Evolutionary conservation across 768 basidiomycete species (phyloP).

Genomic region (Tricholomella constricta): DNA sequence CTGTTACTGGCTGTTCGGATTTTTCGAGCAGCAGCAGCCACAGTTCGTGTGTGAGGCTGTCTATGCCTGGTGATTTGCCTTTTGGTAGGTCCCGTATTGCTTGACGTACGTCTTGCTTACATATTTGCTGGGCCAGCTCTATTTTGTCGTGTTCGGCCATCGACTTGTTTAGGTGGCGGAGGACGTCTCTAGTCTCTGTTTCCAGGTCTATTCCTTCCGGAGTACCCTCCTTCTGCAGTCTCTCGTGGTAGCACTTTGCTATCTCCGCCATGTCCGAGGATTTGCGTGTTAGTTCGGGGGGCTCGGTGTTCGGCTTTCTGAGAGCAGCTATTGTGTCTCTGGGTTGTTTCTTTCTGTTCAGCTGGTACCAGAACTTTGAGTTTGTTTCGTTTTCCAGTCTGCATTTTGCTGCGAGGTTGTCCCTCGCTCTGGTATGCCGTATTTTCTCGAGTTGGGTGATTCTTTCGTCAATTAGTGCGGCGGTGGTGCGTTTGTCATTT

Average conservation of each 20-base stretch:
- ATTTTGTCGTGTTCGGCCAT: neutral
- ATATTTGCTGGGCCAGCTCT: too few species aligned
- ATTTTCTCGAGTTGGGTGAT: constrained; percentile 2
- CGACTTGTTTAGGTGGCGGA: neutral
- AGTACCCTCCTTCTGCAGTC: constrained; percentile 25
- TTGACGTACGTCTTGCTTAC: constrained; percentile 12
- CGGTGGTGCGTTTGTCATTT: neutral
- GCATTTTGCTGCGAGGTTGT: constrained; percentile 10
- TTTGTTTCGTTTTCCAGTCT: constrained; percentile 16
- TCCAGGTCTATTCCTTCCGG: constrained; percentile 4
- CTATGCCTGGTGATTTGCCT: constrained; percentile 23
- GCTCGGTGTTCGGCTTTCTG: neutral
- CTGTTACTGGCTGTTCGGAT: too few species aligned
- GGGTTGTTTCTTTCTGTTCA: constrained; percentile 6
- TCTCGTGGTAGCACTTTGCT: constrained; percentile 27
- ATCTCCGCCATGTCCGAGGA: constrained; percentile 35
- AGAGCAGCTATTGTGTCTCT: constrained; percentile 23
- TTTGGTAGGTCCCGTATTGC: constrained; percentile 16
- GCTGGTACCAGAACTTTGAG: constrained; percentile 20
- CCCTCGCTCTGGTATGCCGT: neutral
- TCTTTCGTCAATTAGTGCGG: neutral
- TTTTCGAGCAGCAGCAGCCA: constrained; percentile 14
- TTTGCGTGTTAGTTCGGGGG: neutral
- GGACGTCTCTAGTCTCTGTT: neutral
- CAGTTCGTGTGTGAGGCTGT: constrained; percentile 27